Conservation (phyloP, 441 rosid species). For the Adansonia madagascariensis region DNA sequence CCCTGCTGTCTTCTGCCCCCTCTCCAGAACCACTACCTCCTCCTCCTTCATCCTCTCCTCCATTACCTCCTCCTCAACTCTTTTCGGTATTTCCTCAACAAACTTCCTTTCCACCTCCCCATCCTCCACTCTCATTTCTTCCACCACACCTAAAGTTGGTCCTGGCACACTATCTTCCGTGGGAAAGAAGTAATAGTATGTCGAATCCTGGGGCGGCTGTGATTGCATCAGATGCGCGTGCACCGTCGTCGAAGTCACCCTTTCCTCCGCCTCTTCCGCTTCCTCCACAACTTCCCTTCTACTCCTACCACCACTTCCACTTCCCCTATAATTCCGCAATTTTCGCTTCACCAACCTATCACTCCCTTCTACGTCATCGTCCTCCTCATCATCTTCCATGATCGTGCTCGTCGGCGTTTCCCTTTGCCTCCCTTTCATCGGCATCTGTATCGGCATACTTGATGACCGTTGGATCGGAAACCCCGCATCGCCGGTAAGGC, state of each 20-base stretch:
- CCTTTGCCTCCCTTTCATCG: constrained; percentile 42
- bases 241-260: constrained; percentile 32
- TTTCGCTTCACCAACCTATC: constrained; percentile 55
- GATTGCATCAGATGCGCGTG: constrained; percentile 28
- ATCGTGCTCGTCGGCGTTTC: constrained; percentile 48
- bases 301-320: constrained; percentile 35
- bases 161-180: constrained; percentile 53
- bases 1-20: constrained; percentile 14
- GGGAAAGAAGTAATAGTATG: constrained; percentile 51
- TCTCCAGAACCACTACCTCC: constrained; percentile 23
- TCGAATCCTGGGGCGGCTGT: constrained; percentile 30
- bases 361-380: constrained; percentile 40
- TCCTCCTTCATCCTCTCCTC: constrained; percentile 12
- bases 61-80: constrained; percentile 37
- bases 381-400: constrained; percentile 63
- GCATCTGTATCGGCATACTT: constrained; percentile 78
- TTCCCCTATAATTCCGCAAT: constrained; percentile 43
- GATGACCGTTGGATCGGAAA: constrained; percentile 66
- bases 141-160: constrained; percentile 56
- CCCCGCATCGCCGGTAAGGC: background rate
- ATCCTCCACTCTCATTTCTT: constrained; percentile 36
- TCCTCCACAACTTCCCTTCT: constrained; percentile 25
- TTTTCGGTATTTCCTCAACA: constrained; percentile 30
- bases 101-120: constrained; percentile 34
- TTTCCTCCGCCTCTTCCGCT: constrained; percentile 25